phyloP scores from a whole-genome alignment of 768 basidiomycete species.

The Tulasnella sp. region DNA sequence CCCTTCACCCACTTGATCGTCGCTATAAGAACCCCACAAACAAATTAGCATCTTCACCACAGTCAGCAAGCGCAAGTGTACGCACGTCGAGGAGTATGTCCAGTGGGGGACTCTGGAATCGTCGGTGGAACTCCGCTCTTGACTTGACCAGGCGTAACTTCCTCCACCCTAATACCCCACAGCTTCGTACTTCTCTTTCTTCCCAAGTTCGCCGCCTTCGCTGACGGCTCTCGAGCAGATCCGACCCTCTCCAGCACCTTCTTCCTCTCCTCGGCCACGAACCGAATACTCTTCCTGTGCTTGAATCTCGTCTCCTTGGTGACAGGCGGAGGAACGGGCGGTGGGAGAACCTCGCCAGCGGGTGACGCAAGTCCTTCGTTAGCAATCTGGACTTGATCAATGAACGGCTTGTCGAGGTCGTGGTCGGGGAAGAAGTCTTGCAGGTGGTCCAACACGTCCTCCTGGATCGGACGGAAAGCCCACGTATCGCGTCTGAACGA shows the following conservation, averaged over 20 bases:
- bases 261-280: conserved; percentile 84
- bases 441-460: conserved; percentile 85
- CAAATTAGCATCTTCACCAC: conserved; percentile 17
- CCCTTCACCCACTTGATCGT: conserved; percentile 99
- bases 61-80: conserved; percentile 16
- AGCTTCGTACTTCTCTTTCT: conserved; percentile 86
- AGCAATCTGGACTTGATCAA: conserved; percentile 49
- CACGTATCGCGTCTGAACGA: conserved; percentile 49
- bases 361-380: conserved; percentile 66
- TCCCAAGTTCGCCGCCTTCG: conserved; percentile 35
- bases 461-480: conserved; percentile 83
- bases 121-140: conserved; percentile 34
- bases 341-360: conserved; percentile 32
- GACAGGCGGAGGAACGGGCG: not conserved
- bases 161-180: conserved; percentile 89
- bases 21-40: conserved; percentile 33
- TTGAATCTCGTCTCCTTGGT: conserved; percentile 25
- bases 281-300: conserved; percentile 84
- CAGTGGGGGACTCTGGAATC: conserved; percentile 44
- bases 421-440: conserved; percentile 95
- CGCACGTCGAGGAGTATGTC: conserved; percentile 53
- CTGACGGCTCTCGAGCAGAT: conserved; percentile 25
- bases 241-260: conserved; percentile 56
- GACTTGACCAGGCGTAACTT: conserved; percentile 70
- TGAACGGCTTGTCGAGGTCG: conserved; percentile 90